Evolutionary conservation across 78 protist species (phyloP), one percentile per base, ranked within the genome.

Genomic region (Chrysochromulina parva): DNA sequence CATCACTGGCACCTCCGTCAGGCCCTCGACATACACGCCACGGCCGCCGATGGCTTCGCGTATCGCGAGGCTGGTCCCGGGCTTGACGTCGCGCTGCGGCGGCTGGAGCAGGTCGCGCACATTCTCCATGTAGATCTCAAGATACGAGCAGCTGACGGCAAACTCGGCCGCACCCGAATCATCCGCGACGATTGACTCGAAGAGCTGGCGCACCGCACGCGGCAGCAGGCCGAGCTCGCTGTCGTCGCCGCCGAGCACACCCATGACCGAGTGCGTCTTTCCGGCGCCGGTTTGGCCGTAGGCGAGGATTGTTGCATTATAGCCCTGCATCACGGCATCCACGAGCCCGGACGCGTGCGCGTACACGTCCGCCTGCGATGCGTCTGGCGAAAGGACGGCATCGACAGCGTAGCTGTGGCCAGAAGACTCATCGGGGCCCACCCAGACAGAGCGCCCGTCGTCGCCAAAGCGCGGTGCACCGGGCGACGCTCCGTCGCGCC

Each of bases 201-300:
- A 74, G 22, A 74, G 38, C 4, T 48, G 82, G 20, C 2, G 22
- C n/a, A 74, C 17, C 9, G 82, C 82, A 5, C 82, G 82, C 19
- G 82, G 82, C 53, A 74, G 82, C 82, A 74, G 13, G 55, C 82
- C 82, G 2, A n/a, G n/a, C 24, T 28, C 53, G 1, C 3, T 13
- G 24, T 58, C 54, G 71, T 65, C 24, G 16, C 71, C 24, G n/a
- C 24, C 24, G 26, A n/a, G 13, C 24, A 7, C 17, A 3, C 82
- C 82, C 82, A 48, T 74, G 55, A 74, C 55, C 11, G 57, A 48
- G 82, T 74, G 55, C 58, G 82, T 74, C 82, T 74, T 74, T 10
- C 82, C 82, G n/a, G 82, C 38, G 26, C 82, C 82, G 11, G 82
- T 74, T 55, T 74, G 88, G 47, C 88, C 88, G 71, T 62, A 85